phyloP scores from a whole-genome alignment of 306 rosid species.

The Quercus variabilis region DNA sequence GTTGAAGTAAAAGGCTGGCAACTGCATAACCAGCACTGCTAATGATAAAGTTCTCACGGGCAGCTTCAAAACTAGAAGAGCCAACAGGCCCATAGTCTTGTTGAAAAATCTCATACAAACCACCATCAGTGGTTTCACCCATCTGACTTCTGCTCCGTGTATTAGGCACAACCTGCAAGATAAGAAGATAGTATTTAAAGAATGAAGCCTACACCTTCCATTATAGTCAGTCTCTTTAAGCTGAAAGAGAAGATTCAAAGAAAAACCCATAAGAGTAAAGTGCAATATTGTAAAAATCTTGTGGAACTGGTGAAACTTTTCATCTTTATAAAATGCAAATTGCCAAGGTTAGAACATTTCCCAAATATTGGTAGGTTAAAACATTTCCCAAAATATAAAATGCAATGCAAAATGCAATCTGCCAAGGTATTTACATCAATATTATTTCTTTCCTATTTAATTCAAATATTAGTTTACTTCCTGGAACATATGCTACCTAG shows the following conservation, averaged over 20 bases:
- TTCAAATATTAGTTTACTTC: not conserved
- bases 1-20: slow-evolving; percentile 95
- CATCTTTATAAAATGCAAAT: not conserved
- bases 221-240: not conserved
- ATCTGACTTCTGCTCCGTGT: slow-evolving; percentile 95
- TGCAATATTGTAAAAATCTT: not conserved
- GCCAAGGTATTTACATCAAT: not conserved
- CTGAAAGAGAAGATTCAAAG: not conserved
- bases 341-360: not conserved
- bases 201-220: not conserved
- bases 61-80: slow-evolving; percentile 77
- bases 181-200: slow-evolving; percentile 12
- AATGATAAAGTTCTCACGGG: slow-evolving; percentile 87
- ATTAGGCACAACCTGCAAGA: slow-evolving; percentile 86
- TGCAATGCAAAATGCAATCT: too few relatives aligned
- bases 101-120: slow-evolving; percentile 91
- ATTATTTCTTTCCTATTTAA: not conserved
- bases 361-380: not conserved
- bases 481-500: not conserved
- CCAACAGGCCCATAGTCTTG: slow-evolving; percentile 96
- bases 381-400: too few relatives aligned
- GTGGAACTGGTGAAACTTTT: not conserved
- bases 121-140: slow-evolving; percentile 99
- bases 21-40: slow-evolving; percentile 99
- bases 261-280: not conserved